phyloP scores from a whole-genome alignment of 2,329 filamentous ascomycete species.

The Blastomyces percursus region DNA sequence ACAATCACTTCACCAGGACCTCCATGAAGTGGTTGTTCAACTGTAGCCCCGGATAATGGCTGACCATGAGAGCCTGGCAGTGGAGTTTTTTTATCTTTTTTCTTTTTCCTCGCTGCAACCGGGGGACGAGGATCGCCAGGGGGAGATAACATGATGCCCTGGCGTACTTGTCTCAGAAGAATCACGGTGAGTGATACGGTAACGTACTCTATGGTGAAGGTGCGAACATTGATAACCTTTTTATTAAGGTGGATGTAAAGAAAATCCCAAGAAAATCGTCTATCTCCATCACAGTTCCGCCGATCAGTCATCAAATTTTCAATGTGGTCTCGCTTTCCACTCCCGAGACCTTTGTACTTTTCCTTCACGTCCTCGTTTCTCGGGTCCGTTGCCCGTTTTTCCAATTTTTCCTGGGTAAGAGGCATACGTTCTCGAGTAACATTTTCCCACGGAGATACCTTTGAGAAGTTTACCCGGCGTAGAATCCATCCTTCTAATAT shows the following conservation, averaged over 20 bases:
- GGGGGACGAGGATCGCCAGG: conserved; percentile 10
- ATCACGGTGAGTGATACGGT: conserved; percentile 27
- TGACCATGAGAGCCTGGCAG: background rate
- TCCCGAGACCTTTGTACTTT: conserved; percentile 23
- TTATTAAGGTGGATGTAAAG: conserved; percentile 26
- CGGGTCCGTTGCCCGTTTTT: conserved; percentile 22
- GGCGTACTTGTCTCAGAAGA: conserved; percentile 22
- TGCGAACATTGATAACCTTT: conserved; percentile 19
- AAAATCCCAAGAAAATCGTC: conserved; percentile 28
- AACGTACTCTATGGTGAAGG: conserved; percentile 19
- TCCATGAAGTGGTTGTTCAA: background rate
- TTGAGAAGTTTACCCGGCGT: conserved; percentile 23
- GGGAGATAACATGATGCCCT: conserved; percentile 9
- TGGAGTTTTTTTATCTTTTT: background rate
- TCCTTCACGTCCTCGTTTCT: conserved; percentile 20
- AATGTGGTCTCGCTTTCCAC: conserved; percentile 24
- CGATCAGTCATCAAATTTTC: conserved; percentile 27
- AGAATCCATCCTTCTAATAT: conserved; percentile 29
- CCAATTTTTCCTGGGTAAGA: conserved; percentile 23
- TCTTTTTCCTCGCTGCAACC: background rate
- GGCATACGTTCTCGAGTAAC: conserved; percentile 23
- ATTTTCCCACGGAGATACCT: conserved; percentile 23
- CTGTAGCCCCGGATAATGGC: background rate
- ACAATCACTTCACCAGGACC: background rate
- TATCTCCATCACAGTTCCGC: conserved; percentile 17